Conservation (phyloP, 2,329 filamentous ascomycete species). For the Aureobasidium sp. region DNA sequence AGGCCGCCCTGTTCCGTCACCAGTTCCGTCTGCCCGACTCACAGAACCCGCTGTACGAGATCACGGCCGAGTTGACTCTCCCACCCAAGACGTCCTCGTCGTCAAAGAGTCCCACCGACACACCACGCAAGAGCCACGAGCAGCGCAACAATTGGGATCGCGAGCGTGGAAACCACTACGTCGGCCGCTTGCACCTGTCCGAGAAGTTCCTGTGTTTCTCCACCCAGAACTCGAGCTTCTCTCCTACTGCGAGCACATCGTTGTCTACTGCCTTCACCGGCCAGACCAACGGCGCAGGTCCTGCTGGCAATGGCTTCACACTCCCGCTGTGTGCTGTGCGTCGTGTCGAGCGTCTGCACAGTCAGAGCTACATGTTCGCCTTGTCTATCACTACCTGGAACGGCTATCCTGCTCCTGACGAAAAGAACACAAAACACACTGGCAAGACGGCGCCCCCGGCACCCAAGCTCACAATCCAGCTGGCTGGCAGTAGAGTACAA, state of each 20-base stretch:
- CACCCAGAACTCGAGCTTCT: constrained; percentile 82
- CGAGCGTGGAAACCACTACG: constrained; percentile 65
- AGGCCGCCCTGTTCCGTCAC: constrained; percentile 85
- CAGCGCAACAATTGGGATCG: constrained; percentile 57
- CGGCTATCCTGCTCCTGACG: constrained; percentile 50
- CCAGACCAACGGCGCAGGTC: constrained; percentile 85
- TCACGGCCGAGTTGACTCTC: constrained; percentile 90
- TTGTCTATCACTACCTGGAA: constrained; percentile 96
- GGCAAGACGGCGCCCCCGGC: constrained; percentile 50
- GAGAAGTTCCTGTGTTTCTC: constrained; percentile 96
- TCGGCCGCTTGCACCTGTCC: constrained; percentile 85
- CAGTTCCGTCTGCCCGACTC: constrained; percentile 93
- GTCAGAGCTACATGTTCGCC: constrained; percentile 85
- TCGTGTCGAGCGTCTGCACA: constrained; percentile 86
- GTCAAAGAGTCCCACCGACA: constrained; percentile 21
- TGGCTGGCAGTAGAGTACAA: constrained; percentile 78
- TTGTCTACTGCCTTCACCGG: constrained; percentile 82
- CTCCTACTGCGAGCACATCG: constrained; percentile 68
- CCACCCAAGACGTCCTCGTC: constrained; percentile 44
- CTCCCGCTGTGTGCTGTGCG: constrained; percentile 87
- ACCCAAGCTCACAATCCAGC: constrained; percentile 85
- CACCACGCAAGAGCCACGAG: constrained; percentile 37
- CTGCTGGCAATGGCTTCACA: constrained; percentile 91
- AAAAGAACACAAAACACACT: constrained; percentile 30
- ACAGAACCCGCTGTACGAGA: constrained; percentile 91